phyloP scores from a whole-genome alignment of 768 basidiomycete species.

The Tylopilus felleus region DNA sequence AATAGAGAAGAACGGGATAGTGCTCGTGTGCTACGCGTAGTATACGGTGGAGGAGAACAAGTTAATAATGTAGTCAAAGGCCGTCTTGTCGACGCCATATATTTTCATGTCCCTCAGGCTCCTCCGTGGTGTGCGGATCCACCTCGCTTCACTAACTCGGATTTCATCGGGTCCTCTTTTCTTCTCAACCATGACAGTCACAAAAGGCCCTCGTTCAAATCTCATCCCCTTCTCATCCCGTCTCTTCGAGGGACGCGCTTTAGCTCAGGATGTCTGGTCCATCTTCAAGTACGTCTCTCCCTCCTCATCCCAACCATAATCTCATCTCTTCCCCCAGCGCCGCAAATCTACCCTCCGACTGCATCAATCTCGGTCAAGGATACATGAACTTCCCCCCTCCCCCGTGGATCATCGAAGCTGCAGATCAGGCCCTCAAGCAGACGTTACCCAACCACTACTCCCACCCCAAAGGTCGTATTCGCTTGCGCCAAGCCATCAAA shows the following conservation, averaged over 20 bases:
- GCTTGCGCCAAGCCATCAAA: conserved; percentile 85
- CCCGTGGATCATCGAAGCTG: conserved; percentile 71
- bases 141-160: not conserved
- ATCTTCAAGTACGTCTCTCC: conserved; percentile 66
- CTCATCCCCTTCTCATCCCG: conserved; percentile 71
- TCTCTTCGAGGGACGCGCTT: conserved; percentile 68
- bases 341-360: conserved; percentile 83
- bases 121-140: not conserved
- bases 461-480: conserved; percentile 84
- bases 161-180: not conserved
- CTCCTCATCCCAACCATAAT: conserved; percentile 1
- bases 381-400: conserved; percentile 95
- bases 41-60: too few relatives aligned
- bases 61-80: too few relatives aligned
- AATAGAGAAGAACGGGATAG: too few relatives aligned
- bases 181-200: not conserved
- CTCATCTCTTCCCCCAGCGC: conserved; percentile 46
- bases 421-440: conserved; percentile 58
- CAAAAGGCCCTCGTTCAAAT: conserved; percentile 38
- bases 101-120: not conserved
- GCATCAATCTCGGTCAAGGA: conserved; percentile 93
- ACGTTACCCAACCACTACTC: conserved; percentile 82
- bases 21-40: not conserved
- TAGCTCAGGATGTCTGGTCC: conserved; percentile 87
- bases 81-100: not conserved